Evolutionary conservation across 495 filamentous ascomycete species (phyloP), one percentile per base, ranked within the genome.

Genomic region (Hyaloscypha variabilis): DNA sequence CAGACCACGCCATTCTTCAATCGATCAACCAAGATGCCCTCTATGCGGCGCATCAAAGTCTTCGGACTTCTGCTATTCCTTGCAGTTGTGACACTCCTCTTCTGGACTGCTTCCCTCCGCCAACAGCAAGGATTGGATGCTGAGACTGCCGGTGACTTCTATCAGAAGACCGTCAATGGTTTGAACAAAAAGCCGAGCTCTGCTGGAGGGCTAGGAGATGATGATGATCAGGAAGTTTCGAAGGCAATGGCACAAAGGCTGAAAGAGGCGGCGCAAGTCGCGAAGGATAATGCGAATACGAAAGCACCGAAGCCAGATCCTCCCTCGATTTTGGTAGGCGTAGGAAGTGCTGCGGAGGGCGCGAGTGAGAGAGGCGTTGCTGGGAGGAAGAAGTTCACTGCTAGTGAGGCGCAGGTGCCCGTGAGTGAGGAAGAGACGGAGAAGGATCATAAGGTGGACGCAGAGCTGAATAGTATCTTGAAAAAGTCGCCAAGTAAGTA

Each of bases 401-500:
- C 61, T 54, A 71, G 69, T 30, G 71, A 75, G 19, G 77, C 75
- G 17, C 70, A 77, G 36, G 68, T 76, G 46, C 75, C 82, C 24
- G 74, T 71, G 2, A 83, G 82, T 67, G 71, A 77, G 23, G 81
- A 77, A 24, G 81, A 86, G 73, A 81, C 79, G 19, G 72, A 83
- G 57, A 85, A 87, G 68, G 86, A 90, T 31, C 80, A 79, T 28
- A 79, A 82, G 29, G 77, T 85, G 1, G 84, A 89, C 73, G 74
- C 67, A 5, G 89, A 91, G 78, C 74, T 97, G 68, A 89, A 90
- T 72, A 74, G 71, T 19, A 94, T 97, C 53, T 76, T 96, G 61
- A 94, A 94, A 79, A 87, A 86, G 64, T 85, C 91, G 28, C 92
- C 93, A 62, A 87, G 92, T 94, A 85, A 69, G 86, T 79, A 42